phyloP scores from a whole-genome alignment of 2,329 filamentous ascomycete genomes.

The Teratosphaeria epicoccoides region DNA sequence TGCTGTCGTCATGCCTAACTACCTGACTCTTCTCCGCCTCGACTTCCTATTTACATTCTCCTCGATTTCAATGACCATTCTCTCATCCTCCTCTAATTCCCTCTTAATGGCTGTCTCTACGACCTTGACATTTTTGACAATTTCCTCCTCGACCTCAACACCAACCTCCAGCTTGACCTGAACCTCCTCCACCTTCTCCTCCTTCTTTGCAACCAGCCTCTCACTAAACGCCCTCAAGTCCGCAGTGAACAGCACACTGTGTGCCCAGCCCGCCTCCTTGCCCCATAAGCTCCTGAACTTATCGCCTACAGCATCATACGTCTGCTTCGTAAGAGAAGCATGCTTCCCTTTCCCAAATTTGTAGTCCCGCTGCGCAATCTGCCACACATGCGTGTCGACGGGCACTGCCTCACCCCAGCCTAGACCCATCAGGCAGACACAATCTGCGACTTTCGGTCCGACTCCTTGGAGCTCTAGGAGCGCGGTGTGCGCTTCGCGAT shows the following conservation, averaged over 20 bases:
- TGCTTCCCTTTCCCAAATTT: slow-evolving; percentile 74
- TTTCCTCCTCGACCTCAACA: slow-evolving; percentile 10
- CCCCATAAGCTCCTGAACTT: slow-evolving; percentile 88
- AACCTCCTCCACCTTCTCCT: slow-evolving; percentile 37
- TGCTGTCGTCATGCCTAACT: not conserved
- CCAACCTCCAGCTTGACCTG: slow-evolving; percentile 25
- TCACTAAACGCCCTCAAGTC: slow-evolving; percentile 79
- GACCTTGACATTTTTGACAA: slow-evolving; percentile 3
- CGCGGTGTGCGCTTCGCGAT: slow-evolving; percentile 68
- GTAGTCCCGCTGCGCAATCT: slow-evolving; percentile 94
- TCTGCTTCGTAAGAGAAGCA: slow-evolving; percentile 76
- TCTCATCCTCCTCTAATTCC: not conserved
- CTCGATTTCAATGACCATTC: slow-evolving; percentile 9
- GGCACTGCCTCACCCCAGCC: slow-evolving; percentile 94
- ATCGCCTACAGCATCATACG: slow-evolving; percentile 82
- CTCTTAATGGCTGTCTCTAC: not conserved
- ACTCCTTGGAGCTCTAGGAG: slow-evolving; percentile 75
- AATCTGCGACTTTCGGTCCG: slow-evolving; percentile 93
- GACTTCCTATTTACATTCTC: slow-evolving; percentile 27
- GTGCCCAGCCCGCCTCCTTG: slow-evolving; percentile 89
- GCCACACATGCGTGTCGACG: slow-evolving; percentile 97
- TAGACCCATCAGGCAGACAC: slow-evolving; percentile 89
- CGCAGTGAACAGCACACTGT: slow-evolving; percentile 91
- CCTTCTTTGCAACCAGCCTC: slow-evolving; percentile 40
- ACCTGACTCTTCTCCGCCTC: slow-evolving; percentile 24